Evolutionary conservation across 2,329 filamentous ascomycete species (phyloP), one percentile per base, ranked within the genome.

Genomic region (Fusarium tuaranense): DNA sequence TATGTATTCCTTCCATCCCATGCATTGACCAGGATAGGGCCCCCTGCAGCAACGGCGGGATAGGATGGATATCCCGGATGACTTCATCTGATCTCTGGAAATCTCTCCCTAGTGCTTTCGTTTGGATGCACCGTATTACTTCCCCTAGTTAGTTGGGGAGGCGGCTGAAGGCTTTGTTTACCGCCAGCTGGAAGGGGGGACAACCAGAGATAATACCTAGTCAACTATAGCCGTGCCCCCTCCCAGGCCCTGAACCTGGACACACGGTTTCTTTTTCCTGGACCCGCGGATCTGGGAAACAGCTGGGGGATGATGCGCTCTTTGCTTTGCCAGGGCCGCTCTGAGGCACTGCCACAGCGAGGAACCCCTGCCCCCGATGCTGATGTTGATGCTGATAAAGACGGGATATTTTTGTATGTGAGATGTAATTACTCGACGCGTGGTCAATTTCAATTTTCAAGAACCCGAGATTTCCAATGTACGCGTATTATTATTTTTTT

Each of bases 371-470:
- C 25, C 48, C 14, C 14, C 3, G 46, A n/a, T 53, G 48, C 48
- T 53, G 48, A 53, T 55, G 48, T 30, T 55, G 48, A 55, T 55
- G 48, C 48, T 55, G 48, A 55, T 55, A 32, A 55, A 55, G 27
- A 55, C 48, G 27, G 48, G 48, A 55, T 55, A 32, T 20, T 55
- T 55, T 32, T 53, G 16, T 25, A 51, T 27, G 16, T 51, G 27
- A 32, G 48, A 53, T 32, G 48, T 55, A 55, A 55, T 32, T 55
- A 32, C 32, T 55, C 18, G 48, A 53, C 48, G 48, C 48, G 48
- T 32, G 48, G 48, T 32, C 48, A 53, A 53, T 53, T 53, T 53
- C 48, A 53, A 53, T 53, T 53, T 53, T 12, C n/a, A 53, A 46
- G n/a, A 44, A 30, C 48, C 25, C 25, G 48, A 30, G 16, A 30